Conservation (phyloP, 805 yeast genomes). For the Candida xiaguanensis region DNA sequence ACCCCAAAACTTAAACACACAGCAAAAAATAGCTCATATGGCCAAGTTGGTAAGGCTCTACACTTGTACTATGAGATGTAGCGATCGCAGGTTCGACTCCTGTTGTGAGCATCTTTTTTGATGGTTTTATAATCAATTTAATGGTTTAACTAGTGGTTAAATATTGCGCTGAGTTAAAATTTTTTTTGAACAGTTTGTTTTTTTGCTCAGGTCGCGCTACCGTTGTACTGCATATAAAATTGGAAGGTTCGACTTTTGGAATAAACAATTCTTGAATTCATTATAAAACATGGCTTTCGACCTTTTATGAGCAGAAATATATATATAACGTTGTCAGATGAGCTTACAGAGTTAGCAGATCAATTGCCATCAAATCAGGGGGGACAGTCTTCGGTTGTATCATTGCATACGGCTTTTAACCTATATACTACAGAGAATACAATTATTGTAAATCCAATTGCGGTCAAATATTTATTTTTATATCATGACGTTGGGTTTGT, state of each 20-base stretch:
- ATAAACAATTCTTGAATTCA: background rate
- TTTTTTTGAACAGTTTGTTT: no score
- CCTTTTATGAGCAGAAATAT: slow-evolving; percentile 4
- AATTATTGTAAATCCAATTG: slow-evolving; percentile 23
- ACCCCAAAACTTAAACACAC: no score
- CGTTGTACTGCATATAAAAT: slow-evolving; percentile 6
- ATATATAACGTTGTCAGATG: slow-evolving; percentile 2
- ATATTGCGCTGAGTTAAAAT: no score
- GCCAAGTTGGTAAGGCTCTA: slow-evolving; percentile 8
- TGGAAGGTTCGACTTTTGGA: slow-evolving; percentile 7
- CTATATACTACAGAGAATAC: slow-evolving; percentile 23
- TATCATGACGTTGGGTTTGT: slow-evolving; percentile 51
- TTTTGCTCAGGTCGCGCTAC: slow-evolving; percentile 6
- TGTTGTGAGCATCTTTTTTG: slow-evolving; percentile 3
- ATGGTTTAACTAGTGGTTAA: no score
- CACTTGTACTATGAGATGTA: slow-evolving; percentile 8
- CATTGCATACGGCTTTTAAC: slow-evolving; percentile 40
- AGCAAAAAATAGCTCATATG: slow-evolving; percentile 4
- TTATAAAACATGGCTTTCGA: no score
- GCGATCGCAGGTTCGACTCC: slow-evolving; percentile 9
- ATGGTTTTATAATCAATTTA: no score
- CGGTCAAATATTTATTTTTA: slow-evolving; percentile 33
- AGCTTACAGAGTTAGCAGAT: slow-evolving; percentile 21
- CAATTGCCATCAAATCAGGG: slow-evolving; percentile 51
- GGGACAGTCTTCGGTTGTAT: slow-evolving; percentile 43